Evolutionary conservation across 1,139 yeast species (phyloP).

Genomic region (Magnusiomyces suaveolens): DNA sequence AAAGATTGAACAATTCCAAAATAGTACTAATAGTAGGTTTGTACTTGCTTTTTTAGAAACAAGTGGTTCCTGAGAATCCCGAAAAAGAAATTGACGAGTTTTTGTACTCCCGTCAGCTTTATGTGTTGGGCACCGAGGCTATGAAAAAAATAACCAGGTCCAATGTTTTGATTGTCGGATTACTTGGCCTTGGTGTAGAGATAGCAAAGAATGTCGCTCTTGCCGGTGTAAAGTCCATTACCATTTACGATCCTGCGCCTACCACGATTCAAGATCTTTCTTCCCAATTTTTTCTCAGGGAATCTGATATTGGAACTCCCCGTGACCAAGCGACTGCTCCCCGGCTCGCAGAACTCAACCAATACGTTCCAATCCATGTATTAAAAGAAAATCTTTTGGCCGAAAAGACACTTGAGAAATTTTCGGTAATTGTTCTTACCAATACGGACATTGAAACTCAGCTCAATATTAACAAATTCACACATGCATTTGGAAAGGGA

Average conservation of each 20-base stretch:
- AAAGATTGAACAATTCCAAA: no score
- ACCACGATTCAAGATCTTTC: conserved; percentile 66
- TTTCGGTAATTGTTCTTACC: conserved; percentile 77
- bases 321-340: conserved; percentile 63
- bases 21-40: no score
- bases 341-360: conserved; percentile 70
- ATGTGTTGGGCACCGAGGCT: conserved; percentile 91
- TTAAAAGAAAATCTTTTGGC: conserved; percentile 37
- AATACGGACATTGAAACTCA: conserved; percentile 68
- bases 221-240: conserved; percentile 91
- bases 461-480: conserved; percentile 60
- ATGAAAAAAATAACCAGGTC: conserved; percentile 95
- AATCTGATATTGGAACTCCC: conserved; percentile 62
- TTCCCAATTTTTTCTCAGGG: conserved; percentile 74
- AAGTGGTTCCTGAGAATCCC: conserved; percentile 13
- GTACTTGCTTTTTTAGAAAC: conserved; percentile 4
- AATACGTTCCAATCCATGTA: conserved; percentile 80
- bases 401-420: conserved; percentile 41
- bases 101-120: conserved; percentile 25
- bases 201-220: conserved; percentile 93
- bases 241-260: conserved; percentile 74
- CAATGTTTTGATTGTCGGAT: conserved; percentile 76
- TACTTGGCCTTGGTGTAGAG: conserved; percentile 87
- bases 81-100: conserved; percentile 16
- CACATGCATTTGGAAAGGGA: conserved; percentile 65